Evolutionary conservation across 805 yeast species (phyloP).

Genomic region (Ogataea sp.): DNA sequence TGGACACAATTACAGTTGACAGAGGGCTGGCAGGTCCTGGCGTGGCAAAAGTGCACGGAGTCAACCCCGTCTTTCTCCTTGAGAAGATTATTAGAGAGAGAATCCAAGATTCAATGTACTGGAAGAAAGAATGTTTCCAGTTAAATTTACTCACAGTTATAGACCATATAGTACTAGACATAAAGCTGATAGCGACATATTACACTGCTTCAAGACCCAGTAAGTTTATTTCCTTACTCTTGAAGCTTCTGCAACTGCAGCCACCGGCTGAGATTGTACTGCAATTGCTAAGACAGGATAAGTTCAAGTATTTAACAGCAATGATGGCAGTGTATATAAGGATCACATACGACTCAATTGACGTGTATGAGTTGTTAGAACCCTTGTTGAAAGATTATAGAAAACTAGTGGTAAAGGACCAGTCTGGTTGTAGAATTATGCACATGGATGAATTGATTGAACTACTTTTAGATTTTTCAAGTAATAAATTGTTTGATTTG

Average conservation of each 20-base stretch:
- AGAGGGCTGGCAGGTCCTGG: conserved; percentile 23
- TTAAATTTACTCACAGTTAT: conserved; percentile 34
- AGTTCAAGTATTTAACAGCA: conserved; percentile 73
- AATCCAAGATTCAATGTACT: conserved; percentile 47
- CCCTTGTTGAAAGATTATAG: conserved; percentile 57
- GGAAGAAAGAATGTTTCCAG: conserved; percentile 48
- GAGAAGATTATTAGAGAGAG: conserved; percentile 53
- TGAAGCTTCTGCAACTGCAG: conserved; percentile 68
- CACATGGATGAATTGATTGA: conserved; percentile 76
- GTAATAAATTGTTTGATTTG: conserved; percentile 62
- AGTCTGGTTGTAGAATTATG: conserved; percentile 10
- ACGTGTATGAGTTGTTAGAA: conserved; percentile 45
- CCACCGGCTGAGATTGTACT: conserved; percentile 54
- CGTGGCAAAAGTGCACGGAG: conserved; percentile 29
- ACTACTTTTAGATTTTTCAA: conserved; percentile 31
- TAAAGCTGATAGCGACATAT: conserved; percentile 40
- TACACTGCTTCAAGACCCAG: conserved; percentile 50
- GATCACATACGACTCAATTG: conserved; percentile 32
- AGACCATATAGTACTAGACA: conserved; percentile 33
- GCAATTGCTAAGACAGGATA: conserved; percentile 48
- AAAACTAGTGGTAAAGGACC: conserved; percentile 46
- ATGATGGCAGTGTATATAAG: conserved; percentile 61
- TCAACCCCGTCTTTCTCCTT: conserved; percentile 40
- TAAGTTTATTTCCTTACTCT: conserved; percentile 67
- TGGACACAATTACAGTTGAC: conserved; percentile 15